Evolutionary conservation across 768 basidiomycete species (phyloP), one percentile per base, ranked within the genome.

Genomic region (Russula lepida): DNA sequence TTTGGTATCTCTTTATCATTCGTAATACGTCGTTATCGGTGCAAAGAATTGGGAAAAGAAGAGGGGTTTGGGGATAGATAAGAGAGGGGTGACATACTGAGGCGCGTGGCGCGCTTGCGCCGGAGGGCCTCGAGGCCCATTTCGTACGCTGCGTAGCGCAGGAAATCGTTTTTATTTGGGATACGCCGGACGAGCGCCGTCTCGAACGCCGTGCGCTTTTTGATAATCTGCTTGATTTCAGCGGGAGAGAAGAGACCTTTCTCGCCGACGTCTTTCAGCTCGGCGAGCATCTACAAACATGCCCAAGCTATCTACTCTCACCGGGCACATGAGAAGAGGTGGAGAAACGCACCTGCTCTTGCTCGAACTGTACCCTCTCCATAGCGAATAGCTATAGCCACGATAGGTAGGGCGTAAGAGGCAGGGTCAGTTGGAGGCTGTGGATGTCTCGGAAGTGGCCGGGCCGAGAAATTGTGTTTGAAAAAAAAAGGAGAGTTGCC

Each of bases 311-410:
- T 37, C 35, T 6, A 15, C 15, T 15, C 3, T 37, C 25, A 55
- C 1, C n/a, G 1, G 57, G 17, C 13, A 23, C 41, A 43, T 30
- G 2, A n/a, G 41, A 17, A 39, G 37, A 21, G 9, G 8, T 4
- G 35, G 50, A 41, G 19, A 43, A 9, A 56, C 28, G 58, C 58
- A 81, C 86, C 84, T 90, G 87, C 84, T 95, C 93, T 73, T 95
- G 89, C 74, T 95, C 85, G 68, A 88, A 95, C 61, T 95, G 89
- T 0, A 95, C 93, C 66, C 91, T 82, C 80, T 98, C 94, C 94
- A 98, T 95, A 47, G 25, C 64, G 62, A 4, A 2, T 27, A 6
- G 15, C 15, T 8, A 43, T 48, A 19, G 12, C 17, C 28, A 19
- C 12, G 32, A 15, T 4, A n/a, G 21, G 41, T 9, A 8, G 6